These are phyloP conservation scores for Rhododendron mucronatum DNA, from an alignment of 148 eudicot genomes.

Conservation along the genomic window DNA sequence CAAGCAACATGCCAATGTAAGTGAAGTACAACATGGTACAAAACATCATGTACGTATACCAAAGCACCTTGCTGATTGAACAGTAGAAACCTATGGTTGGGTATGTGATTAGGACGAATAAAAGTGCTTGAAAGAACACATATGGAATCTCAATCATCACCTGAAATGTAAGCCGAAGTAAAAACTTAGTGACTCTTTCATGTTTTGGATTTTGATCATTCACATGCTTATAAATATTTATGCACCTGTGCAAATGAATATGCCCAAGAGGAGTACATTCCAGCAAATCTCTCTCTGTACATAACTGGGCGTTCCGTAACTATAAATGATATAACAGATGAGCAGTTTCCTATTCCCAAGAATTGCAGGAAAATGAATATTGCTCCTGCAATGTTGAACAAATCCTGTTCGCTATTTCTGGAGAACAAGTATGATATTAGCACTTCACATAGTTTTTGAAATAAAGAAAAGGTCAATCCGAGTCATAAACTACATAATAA, in stretches of 20 bases:
- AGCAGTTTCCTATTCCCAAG: conserved; percentile 31
- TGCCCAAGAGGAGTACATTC: conserved; percentile 36
- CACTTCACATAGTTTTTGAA: background rate
- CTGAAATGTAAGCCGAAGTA: conserved; percentile 4
- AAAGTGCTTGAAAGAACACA: conserved; percentile 19
- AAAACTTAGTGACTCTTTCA: background rate
- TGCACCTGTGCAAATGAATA: conserved; percentile 49
- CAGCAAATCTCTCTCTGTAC: conserved; percentile 37
- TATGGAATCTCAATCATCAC: conserved; percentile 37
- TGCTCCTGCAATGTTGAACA: conserved; percentile 29
- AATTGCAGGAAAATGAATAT: conserved; percentile 29
- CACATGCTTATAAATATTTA: background rate
- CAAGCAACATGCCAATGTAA: conserved; percentile 31
- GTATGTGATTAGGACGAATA: conserved; percentile 25
- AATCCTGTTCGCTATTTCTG: conserved; percentile 26
- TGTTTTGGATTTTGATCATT: background rate
- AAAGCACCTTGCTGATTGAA: conserved; percentile 21
- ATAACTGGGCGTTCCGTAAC: conserved; percentile 30
- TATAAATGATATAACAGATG: conserved; percentile 29
- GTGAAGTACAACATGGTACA: conserved; percentile 17
- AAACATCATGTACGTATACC: conserved; percentile 17
- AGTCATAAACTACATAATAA: background rate
- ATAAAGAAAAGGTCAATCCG: background rate
- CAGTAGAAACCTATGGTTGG: conserved; percentile 31
- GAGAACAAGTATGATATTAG: background rate